Evolutionary conservation across 2,329 filamentous ascomycete genomes (phyloP).

Genomic region (Exophiala sp.): DNA sequence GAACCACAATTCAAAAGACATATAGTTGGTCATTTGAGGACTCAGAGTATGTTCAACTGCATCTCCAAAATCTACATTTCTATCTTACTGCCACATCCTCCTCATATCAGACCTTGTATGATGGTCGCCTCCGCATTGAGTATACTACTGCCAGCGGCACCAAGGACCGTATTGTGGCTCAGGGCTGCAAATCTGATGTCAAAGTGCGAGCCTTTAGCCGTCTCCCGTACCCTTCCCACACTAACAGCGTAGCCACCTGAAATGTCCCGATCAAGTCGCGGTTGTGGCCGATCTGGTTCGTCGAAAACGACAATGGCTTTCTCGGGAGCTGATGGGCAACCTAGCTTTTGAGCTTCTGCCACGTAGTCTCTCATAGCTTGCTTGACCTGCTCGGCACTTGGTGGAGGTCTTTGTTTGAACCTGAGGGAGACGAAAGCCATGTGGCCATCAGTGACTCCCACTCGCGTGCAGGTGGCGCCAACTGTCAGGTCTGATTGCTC

Average conservation of each 20-base stretch:
- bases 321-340: constrained; percentile 80
- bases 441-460: constrained; percentile 92
- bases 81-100: background rate
- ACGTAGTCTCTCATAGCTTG: constrained; percentile 76
- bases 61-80: background rate
- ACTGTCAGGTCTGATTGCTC: constrained; percentile 73
- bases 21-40: constrained; percentile 3
- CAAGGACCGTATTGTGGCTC: constrained; percentile 89
- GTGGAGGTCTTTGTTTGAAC: constrained; percentile 72
- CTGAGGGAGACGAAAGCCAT: constrained; percentile 87
- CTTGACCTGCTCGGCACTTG: constrained; percentile 71
- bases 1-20: too few relatives aligned
- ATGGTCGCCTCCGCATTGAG: constrained; percentile 90
- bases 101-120: constrained; percentile 76
- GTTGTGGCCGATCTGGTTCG: constrained; percentile 85
- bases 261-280: constrained; percentile 80
- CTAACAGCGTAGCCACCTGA: constrained; percentile 85
- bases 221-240: constrained; percentile 80
- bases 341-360: constrained; percentile 75
- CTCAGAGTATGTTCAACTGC: background rate
- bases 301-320: constrained; percentile 85
- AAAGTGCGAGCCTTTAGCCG: constrained; percentile 76
- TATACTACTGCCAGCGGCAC: constrained; percentile 93
- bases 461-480: constrained; percentile 85
- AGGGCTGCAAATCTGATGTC: constrained; percentile 93